phyloP scores from a whole-genome alignment of 306 rosid species.

The Oemleria cerasiformis region DNA sequence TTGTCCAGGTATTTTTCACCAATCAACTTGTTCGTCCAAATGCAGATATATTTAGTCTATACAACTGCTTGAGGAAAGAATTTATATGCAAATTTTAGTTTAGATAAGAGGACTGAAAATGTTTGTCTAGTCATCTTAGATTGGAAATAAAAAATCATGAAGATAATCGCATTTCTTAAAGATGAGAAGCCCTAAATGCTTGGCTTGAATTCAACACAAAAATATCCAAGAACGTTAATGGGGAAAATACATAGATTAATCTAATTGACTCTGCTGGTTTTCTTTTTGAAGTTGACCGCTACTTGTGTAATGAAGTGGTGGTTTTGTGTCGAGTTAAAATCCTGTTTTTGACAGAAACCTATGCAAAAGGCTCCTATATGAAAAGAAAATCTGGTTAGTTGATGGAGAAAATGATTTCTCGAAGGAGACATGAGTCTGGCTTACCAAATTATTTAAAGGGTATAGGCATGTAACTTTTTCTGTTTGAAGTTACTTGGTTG shows the following conservation, averaged over 20 bases:
- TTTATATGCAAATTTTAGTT: not conserved
- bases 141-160: not conserved
- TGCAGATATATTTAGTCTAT: not conserved
- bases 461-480: not conserved
- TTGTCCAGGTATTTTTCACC: constrained; percentile 69
- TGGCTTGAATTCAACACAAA: not conserved
- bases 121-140: not conserved
- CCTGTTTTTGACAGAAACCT: no score
- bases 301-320: no score
- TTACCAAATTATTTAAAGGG: not conserved
- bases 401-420: not conserved
- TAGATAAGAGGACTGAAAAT: not conserved
- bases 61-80: not conserved
- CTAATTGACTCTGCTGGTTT: not conserved
- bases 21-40: not conserved
- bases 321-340: no score
- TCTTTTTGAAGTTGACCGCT: not conserved
- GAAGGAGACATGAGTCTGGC: not conserved
- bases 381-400: no score
- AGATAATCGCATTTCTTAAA: not conserved
- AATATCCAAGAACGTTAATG: not conserved
- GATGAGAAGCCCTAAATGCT: not conserved
- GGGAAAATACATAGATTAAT: not conserved
- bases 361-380: no score
- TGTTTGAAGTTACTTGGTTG: not conserved